Conservation (phyloP, 1,139 yeast genomes). For the Ogataea hybrid region DNA sequence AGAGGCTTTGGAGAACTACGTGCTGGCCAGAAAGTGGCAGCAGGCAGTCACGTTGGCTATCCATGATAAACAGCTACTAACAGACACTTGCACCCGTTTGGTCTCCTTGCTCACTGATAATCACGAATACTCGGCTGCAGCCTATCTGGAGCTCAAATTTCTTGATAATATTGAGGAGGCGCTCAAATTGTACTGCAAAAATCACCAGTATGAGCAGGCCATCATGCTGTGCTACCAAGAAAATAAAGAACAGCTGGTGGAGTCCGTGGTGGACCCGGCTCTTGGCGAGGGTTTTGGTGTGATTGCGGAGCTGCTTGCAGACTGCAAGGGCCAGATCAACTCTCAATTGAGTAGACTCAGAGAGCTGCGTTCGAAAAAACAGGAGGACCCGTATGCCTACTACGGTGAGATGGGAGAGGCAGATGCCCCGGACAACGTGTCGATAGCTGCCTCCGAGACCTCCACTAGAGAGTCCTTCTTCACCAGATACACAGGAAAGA, state of each 20-base stretch:
- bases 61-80: slow-evolving; percentile 38
- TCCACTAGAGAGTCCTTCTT: slow-evolving; percentile 91
- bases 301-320: slow-evolving; percentile 85
- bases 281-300: slow-evolving; percentile 85
- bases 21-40: slow-evolving; percentile 74
- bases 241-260: slow-evolving; percentile 45
- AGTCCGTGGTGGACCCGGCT: slow-evolving; percentile 64
- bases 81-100: slow-evolving; percentile 54
- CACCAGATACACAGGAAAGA: slow-evolving; percentile 94
- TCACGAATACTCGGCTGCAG: slow-evolving; percentile 82
- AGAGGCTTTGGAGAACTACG: slow-evolving; percentile 68
- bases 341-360: slow-evolving; percentile 84
- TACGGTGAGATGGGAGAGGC: slow-evolving; percentile 64
- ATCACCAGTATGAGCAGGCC: slow-evolving; percentile 74
- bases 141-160: slow-evolving; percentile 65
- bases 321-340: slow-evolving; percentile 79
- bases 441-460: slow-evolving; percentile 92
- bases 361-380: slow-evolving; percentile 80
- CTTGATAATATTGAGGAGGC: slow-evolving; percentile 63
- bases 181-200: slow-evolving; percentile 67
- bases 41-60: slow-evolving; percentile 71
- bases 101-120: slow-evolving; percentile 61
- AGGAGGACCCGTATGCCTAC: slow-evolving; percentile 80
- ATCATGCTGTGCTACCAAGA: slow-evolving; percentile 55
- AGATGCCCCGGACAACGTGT: slow-evolving; percentile 89